Evolutionary conservation across 345 rosid species (phyloP), one percentile per base, ranked within the genome.

Genomic region (Populus deltoides): DNA sequence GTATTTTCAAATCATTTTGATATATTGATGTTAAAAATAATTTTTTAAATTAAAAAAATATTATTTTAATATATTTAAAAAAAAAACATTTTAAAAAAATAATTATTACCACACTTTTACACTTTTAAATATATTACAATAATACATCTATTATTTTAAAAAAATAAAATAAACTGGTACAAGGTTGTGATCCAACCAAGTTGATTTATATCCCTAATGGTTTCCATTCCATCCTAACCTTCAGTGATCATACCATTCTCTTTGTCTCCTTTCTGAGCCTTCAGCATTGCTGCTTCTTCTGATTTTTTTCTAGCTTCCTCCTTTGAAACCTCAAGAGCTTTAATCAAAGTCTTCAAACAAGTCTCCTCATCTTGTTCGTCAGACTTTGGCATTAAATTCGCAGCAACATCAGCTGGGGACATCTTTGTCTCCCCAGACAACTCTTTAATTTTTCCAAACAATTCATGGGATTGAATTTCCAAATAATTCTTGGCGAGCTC

Each of bases 341-440:
- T 55, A 68, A 76, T 38, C 53, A 76, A 68, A 9, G 25, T 67
- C 73, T 68, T 55, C 36, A 76, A 8, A 68, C 79, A 76, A 53
- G 16, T 53, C 22, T 31, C 66, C 3, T 33, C 78, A n/a, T 67
- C 66, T 33, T 68, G 66, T 3, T 66, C 71, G 4, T 66, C 63
- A 7, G 78, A 66, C 24, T 75, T 75, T 1, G 67, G 73, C 79
- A 68, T 68, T 27, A 76, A 76, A 76, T 53, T 51, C 38, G 68
- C 79, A 4, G 79, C 73, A 35, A 76, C 73, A 24, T 76, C 79
- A 4, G 79, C 79, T 7, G 79, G 79, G 7, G 79, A 49, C 73
- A 76, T 68, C 9, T 76, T 68, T 9, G 53, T 53, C 18, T 68
- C 79, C n/a, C 18, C 66, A 66, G 68, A 51, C 73, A 53, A 25